Evolutionary conservation across 2,329 filamentous ascomycete genomes (phyloP), one percentile per base, ranked within the genome.

Genomic region (Sporothrix curviconia): DNA sequence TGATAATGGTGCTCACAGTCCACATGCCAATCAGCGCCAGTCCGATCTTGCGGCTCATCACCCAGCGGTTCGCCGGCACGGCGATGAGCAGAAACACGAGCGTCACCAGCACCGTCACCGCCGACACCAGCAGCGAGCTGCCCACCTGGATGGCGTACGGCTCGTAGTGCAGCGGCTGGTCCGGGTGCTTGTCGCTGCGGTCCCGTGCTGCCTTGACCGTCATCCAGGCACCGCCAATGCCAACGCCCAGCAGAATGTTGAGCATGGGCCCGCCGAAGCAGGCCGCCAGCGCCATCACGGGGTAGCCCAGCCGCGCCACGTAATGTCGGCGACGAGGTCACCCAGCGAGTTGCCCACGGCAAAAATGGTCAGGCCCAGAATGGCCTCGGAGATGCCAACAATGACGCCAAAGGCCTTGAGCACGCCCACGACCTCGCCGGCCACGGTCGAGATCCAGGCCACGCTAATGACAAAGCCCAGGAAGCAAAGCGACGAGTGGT

Each of bases 211-310:
- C 79, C 56, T 80, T 80, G 15, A 95, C 78, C 57, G 89, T 92
- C 81, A 96, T 94, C 69, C 92, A 95, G 39, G 90, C 81, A 15
- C 94, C 94, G 25, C 88, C 89, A 4, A 97, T 77, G n/a, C 94
- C 94, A 54, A 99, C 92, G 0, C 94, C 94, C 4, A 99, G 81
- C 0, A 99, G 76, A 61, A 99, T 99, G 66, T 99, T 99, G 40
- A 99, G 81, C 90, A 99, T 92, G 0, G 94, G 94, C 0, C 94
- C 95, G n/a, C 94, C 94, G 69, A 99, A 96, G 69, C 94, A 99
- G 4, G 94, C 94, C 34, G 89, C 92, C 78, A 87, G 67, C 39
- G 94, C 94, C 94, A 99, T 99, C 61, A 99, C 91, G 0, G 94
- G 94, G 71, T 92, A 96, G 3, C 94, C 94, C 3, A 99, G 82